Evolutionary conservation across 202 grass and related monocot genomes (phyloP), one percentile per base, ranked within the genome.

Genomic region (Zoysia matrella): DNA sequence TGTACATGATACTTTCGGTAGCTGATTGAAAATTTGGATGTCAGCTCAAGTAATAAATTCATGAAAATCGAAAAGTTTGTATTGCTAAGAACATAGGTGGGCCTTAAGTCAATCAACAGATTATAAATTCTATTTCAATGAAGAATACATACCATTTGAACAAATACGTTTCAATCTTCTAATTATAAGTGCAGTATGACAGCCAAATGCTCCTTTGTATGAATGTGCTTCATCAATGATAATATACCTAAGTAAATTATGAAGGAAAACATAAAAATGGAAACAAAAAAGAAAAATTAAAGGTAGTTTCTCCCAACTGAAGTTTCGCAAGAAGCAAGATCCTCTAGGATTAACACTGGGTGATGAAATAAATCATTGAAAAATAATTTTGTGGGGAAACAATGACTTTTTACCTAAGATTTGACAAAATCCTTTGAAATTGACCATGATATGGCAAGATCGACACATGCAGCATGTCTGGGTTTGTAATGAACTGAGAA

Each of bases 131-230:
- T 52, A 53, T 8, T 76, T 61, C 67, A 80, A 66, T 12, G 50
- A 68, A 77, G 46, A 65, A 84, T 60, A 80, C 52, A 75, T 80
- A 95, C 95, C 81, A 88, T 89, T 91, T 84, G 84, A 98, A 82
- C 92, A 98, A 75, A 98, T 95, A 50, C 92, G 90, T 55, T 79
- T 85, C 69, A 98, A 83, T 93, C 95, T 98, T 86, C 92, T 88
- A 41, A 93, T 81, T 87, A 98, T 88, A 79, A 98, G 80, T 88
- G 95, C 90, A 76, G 90, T 98, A 72, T 98, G 95, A 63, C 92
- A 95, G 63, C 95, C 95, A 95, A 98, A 95, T 83, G 90, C 95
- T 75, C 95, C 95, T 86, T 98, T 94, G 73, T 98, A 98, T 79
- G 84, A 83, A 95, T 98, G 95, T 71, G 95, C 85, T 93, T 98